Evolutionary conservation across 257 asterid species (phyloP), one percentile per base, ranked within the genome.

Genomic region (Orobanche coerulescens): DNA sequence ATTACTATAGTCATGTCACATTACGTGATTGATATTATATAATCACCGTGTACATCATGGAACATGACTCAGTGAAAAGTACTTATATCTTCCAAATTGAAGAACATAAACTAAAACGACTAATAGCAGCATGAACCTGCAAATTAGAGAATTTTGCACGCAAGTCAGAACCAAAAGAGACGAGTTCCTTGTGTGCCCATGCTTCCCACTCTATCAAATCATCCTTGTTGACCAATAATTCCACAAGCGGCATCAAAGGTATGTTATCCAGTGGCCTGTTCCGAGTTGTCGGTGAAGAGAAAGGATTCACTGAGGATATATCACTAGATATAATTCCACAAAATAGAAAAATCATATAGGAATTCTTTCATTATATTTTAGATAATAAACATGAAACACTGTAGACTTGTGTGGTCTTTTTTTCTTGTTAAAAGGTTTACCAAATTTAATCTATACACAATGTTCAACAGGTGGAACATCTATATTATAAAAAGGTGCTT

Each of bases 91-190:
- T 25, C 12, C 52, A 15, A 55, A 66, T 5, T 65, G 14, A 40
- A 58, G 37, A 11, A 31, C 31, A 57, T 31, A 43, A 14, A 61
- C 26, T 8, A 43, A 18, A 54, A 43, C 63, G 44, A 44, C 14
- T 19, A 6, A 56, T 36, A 50, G 58, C 36, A 25, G 25, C 20
- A 61, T 34, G 57, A 68, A 92, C 98, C 97, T 93, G 97, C 72
- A 86, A 76, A 79, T 83, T 70, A 39, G 70, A 84, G 71, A 83
- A 84, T 60, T 81, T 93, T 7, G 90, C 92, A 16, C 73, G 65
- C 73, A 93, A 76, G 31, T 89, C 97, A 46, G 98, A 83, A 74
- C 96, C 96, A 75, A 76, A 81, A 51, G 92, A 83, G 84, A 79
- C 78, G 22, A 89, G 75, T 62, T 93, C 97, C 75, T 76, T 80